Evolutionary conservation across 768 basidiomycete genomes (phyloP).

Genomic region (Auriscalpium vulgare): DNA sequence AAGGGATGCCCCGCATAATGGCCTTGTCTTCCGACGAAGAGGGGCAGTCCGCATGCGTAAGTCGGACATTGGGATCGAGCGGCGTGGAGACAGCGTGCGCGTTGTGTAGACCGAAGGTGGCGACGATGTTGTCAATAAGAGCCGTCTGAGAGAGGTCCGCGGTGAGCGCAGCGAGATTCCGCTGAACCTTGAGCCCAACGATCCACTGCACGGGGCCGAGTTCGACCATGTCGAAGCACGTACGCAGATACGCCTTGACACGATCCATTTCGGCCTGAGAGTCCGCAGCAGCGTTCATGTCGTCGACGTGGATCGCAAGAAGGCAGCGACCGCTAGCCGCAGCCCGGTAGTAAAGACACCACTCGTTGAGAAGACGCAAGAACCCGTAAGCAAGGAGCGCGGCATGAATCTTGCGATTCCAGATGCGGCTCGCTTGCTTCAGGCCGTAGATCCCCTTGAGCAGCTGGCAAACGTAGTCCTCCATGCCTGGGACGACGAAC

Average conservation of each 20-base stretch:
- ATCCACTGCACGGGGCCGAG: conserved; percentile 20
- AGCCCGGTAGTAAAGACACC: neutral
- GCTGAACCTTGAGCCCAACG: conserved; percentile 24
- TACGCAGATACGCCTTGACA: conserved; percentile 19
- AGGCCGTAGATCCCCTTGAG: conserved; percentile 29
- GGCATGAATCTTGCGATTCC: conserved; percentile 20
- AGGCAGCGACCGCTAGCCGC: neutral
- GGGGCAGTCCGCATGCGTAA: neutral
- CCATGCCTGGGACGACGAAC: conserved; percentile 2
- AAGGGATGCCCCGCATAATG: conserved; percentile 10
- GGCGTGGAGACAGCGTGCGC: conserved; percentile 26
- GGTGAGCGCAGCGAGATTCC: conserved; percentile 13
- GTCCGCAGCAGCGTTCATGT: conserved; percentile 23
- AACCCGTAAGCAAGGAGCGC: neutral
- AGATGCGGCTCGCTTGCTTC: conserved; percentile 27
- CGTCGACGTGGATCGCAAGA: conserved; percentile 12
- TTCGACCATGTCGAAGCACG: conserved; percentile 23
- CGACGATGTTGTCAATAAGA: conserved; percentile 18
- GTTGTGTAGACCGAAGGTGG: conserved; percentile 21
- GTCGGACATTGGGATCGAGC: conserved; percentile 17
- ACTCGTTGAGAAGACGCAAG: neutral
- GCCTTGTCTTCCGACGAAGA: neutral
- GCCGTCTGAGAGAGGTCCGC: conserved; percentile 22
- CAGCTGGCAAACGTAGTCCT: conserved; percentile 16
- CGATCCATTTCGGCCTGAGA: neutral